Evolutionary conservation across 495 filamentous ascomycete species (phyloP).

Genomic region (Cercophora newfieldiana): DNA sequence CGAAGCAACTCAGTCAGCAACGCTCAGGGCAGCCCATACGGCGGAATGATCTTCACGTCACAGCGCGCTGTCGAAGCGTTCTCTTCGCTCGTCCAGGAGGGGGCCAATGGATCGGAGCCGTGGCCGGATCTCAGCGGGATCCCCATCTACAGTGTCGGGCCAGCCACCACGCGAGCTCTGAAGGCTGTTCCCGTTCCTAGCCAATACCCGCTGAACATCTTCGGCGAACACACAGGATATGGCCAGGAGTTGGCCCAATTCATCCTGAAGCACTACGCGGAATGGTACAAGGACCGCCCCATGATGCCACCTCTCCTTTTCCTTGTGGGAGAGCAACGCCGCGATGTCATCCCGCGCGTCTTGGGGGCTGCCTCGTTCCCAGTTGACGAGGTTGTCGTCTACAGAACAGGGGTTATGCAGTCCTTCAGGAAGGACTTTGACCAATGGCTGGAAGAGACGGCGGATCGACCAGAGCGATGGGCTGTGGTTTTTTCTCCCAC

Average conservation of each 20-base stretch:
- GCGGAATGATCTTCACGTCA: conserved; percentile 88
- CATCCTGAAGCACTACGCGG: conserved; percentile 71
- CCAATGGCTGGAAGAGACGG: conserved; percentile 42
- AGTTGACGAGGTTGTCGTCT: conserved; percentile 79
- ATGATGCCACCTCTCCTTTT: conserved; percentile 72
- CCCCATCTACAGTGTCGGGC: conserved; percentile 86
- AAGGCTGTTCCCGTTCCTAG: conserved; percentile 54
- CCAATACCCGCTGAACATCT: conserved; percentile 51
- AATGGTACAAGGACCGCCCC: conserved; percentile 40
- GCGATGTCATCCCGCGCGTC: conserved; percentile 84
- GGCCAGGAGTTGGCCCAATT: conserved; percentile 74
- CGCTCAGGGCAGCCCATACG: conserved; percentile 54
- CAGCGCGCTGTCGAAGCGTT: conserved; percentile 93
- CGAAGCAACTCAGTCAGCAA: conserved; percentile 35
- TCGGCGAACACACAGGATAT: conserved; percentile 77
- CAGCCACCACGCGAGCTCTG: conserved; percentile 78
- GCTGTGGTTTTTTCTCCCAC: conserved; percentile 92
- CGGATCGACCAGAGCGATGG: conserved; percentile 58
- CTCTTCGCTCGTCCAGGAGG: conserved; percentile 58
- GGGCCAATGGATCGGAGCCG: conserved; percentile 37
- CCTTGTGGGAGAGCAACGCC: conserved; percentile 78
- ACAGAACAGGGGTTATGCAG: conserved; percentile 78
- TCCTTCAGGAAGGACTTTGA: conserved; percentile 69
- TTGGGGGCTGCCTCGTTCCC: conserved; percentile 57
- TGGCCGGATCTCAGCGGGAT: conserved; percentile 55